Evolutionary conservation across 768 basidiomycete genomes (phyloP), one percentile per base, ranked within the genome.

Genomic region (Rossbeevera mucosa): DNA sequence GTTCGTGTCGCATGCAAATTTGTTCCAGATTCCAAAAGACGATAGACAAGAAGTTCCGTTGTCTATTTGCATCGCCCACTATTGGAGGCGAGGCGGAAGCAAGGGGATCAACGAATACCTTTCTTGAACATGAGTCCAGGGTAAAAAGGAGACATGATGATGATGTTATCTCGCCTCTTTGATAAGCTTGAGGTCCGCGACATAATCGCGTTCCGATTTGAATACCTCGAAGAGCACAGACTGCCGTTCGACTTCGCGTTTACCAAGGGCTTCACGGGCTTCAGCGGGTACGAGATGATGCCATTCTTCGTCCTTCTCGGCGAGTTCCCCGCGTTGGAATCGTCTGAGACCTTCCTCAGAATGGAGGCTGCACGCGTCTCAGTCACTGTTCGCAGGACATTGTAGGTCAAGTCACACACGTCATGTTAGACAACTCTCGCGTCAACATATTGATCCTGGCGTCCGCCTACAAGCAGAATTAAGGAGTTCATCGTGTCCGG

Each of bases 201-300:
- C 86, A 65, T 96, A 97, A 54, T 92, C 86, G 56, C 84, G 78
- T 71, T 99, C 96, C 0, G 87, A 84, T 67, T 91, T 86, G 69
- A 97, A 85, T 21, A 95, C 71, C 65, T 98, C 94, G 59, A 94
- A 94, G 6, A 99, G 77, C 33, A 84, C 81, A 22, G 83, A 88
- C 66, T 97, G 94, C 42, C 94, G 79, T 52, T 87, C 81, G 20
- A 94, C 84, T 65, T 96, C 93, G 46, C 80, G 68, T 63, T 85
- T 82, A 22, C 85, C 83, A 2, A 98, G 70, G 0, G 83, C 80
- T 25, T 86, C 82, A 14, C 79, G 74, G 0, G 92, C 82, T 59
- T 81, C 81, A n/a, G 72, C 61, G 1, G 91, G 85, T 2, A 94
- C 87, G 7, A 93, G 80, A 26, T 78, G 73, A 61, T 88, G 76